Conservation (phyloP, 768 basidiomycete genomes). For the Leccinum aurantiacum region DNA sequence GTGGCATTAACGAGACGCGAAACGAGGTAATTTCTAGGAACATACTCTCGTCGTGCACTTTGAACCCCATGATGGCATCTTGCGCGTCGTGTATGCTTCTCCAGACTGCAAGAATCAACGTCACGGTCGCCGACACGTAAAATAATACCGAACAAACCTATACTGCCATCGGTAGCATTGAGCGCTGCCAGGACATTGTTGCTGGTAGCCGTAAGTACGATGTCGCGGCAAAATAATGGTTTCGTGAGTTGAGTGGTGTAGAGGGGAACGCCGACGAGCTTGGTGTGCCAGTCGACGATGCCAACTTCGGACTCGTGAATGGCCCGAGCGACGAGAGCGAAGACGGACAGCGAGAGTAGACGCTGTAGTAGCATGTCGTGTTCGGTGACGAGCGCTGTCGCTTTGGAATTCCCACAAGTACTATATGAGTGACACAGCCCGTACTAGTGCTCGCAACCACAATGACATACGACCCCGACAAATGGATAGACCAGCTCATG, state of each 20-base stretch:
- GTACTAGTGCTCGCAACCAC: slow-evolving; percentile 1
- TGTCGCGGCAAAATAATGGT: slow-evolving; percentile 59
- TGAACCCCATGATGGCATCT: slow-evolving; percentile 68
- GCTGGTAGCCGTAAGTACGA: slow-evolving; percentile 64
- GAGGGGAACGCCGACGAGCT: slow-evolving; percentile 71
- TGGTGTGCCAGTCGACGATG: slow-evolving; percentile 85
- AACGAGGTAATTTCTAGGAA: slow-evolving; percentile 4
- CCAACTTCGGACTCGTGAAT: slow-evolving; percentile 76
- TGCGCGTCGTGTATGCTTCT: slow-evolving; percentile 70
- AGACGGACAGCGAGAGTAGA: slow-evolving; percentile 17
- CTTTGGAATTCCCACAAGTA: slow-evolving; percentile 17
- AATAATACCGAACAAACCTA: slow-evolving; percentile 49
- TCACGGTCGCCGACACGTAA: slow-evolving; percentile 5
- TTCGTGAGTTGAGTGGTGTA: slow-evolving; percentile 47
- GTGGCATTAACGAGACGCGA: not conserved
- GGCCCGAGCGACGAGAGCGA: slow-evolving; percentile 38
- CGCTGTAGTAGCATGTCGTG: slow-evolving; percentile 12
- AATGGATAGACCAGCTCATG: slow-evolving; percentile 89
- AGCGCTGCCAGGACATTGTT: slow-evolving; percentile 81
- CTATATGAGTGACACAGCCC: not conserved
- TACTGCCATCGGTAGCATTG: slow-evolving; percentile 60
- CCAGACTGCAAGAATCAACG: slow-evolving; percentile 56
- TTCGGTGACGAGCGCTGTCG: not conserved
- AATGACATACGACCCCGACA: slow-evolving; percentile 55
- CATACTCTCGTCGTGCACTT: slow-evolving; percentile 57